Evolutionary conservation across 2,329 filamentous ascomycete genomes (phyloP).

Genomic region (Orbilia brochopaga): DNA sequence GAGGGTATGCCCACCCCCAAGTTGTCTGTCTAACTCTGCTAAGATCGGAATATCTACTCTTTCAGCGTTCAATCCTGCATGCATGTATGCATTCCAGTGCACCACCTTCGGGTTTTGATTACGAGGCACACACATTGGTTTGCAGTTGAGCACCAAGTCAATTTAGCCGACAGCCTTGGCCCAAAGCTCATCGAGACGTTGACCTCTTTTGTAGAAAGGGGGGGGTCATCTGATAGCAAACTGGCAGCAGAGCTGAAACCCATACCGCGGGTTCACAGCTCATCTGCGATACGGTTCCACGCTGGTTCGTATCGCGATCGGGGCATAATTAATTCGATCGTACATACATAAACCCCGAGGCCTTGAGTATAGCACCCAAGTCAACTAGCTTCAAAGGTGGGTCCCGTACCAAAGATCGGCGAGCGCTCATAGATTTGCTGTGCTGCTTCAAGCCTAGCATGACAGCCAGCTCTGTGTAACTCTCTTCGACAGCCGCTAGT

Average conservation of each 20-base stretch:
- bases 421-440: not conserved
- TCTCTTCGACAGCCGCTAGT: slow-evolving; percentile 4
- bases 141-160: not conserved
- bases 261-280: not conserved
- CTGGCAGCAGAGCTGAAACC: not conserved
- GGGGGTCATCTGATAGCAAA: not conserved
- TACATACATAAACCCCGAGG: not conserved
- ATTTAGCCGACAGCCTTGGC: not conserved
- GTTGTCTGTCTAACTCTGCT: too few species aligned
- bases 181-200: slow-evolving; percentile 1
- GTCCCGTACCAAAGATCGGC: slow-evolving; percentile 4
- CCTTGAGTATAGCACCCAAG: not conserved
- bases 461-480: slow-evolving; percentile 27
- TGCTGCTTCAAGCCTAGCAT: not conserved
- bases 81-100: too few species aligned
- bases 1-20: too few species aligned
- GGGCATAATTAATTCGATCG: not conserved
- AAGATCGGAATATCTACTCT: not conserved
- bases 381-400: slow-evolving; percentile 1
- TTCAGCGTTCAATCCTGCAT: too few species aligned
- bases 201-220: not conserved
- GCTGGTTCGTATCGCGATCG: slow-evolving; percentile 3
- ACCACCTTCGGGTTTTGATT: not conserved
- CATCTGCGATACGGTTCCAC: not conserved
- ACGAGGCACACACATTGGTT: not conserved